phyloP scores from a whole-genome alignment of 1,284 basidiomycete genomes.

The Phlebopus sp. region DNA sequence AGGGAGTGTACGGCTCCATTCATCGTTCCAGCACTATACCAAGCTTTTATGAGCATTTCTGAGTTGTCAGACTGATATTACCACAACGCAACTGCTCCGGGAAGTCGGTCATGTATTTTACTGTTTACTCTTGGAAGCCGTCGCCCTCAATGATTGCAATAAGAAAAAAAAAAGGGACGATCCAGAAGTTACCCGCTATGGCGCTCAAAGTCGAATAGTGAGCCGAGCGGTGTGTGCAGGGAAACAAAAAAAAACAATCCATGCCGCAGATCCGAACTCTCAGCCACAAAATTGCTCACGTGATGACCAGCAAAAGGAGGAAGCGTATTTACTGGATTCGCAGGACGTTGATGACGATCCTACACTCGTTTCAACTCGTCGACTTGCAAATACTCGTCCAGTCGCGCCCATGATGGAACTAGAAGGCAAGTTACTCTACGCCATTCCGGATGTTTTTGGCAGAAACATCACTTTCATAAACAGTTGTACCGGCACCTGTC shows the following conservation, averaged over 20 bases:
- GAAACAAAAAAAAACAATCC: background rate
- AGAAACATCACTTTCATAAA: constrained; percentile 1
- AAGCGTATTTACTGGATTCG: background rate
- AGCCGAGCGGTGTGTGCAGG: background rate
- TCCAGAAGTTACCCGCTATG: too few species aligned
- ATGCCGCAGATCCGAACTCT: background rate
- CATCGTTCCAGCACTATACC: constrained; percentile 30
- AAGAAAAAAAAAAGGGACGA: too few species aligned
- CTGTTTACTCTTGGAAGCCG: too few species aligned
- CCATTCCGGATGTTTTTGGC: background rate
- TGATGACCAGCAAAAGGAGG: background rate
- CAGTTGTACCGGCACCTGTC: constrained; percentile 10
- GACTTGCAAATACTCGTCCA: background rate
- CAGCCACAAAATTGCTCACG: background rate
- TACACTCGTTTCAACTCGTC: background rate
- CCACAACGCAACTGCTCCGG: too few species aligned
- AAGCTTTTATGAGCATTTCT: constrained; percentile 29
- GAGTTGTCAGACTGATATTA: constrained; percentile 21
- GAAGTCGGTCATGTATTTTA: too few species aligned
- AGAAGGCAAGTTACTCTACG: background rate
- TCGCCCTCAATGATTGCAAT: too few species aligned
- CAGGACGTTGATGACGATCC: background rate
- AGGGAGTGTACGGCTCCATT: constrained; percentile 29
- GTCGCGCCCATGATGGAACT: background rate
- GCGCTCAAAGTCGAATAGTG: too few species aligned